A percentile compares a stretch with the other conserved stretches of the same genome.
phyloP scores from a whole-genome alignment of 805 yeast species.

The Ogataea minuta region DNA sequence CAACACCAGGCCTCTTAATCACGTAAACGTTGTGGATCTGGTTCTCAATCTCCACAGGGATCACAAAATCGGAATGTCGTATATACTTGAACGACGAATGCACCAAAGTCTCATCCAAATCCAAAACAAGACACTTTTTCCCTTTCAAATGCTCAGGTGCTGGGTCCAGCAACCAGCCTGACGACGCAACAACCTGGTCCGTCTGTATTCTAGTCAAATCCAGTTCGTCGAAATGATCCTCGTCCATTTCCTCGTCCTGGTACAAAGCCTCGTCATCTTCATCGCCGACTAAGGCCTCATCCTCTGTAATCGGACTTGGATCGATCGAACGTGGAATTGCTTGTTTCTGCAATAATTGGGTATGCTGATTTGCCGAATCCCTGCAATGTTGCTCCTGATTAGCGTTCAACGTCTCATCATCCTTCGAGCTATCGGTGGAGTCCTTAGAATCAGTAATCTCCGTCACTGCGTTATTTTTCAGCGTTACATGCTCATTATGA shows the following conservation, averaged over 20 bases:
- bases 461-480: slow-evolving; percentile 21
- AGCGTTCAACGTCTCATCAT: slow-evolving; percentile 31
- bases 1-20: slow-evolving; percentile 97
- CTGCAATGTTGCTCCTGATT: slow-evolving; percentile 6
- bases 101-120: slow-evolving; percentile 93
- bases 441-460: slow-evolving; percentile 35
- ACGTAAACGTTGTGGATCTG: slow-evolving; percentile 93
- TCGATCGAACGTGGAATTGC: slow-evolving; percentile 17
- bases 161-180: slow-evolving; percentile 65
- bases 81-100: slow-evolving; percentile 92
- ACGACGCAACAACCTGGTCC: slow-evolving; percentile 65
- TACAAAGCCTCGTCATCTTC: slow-evolving; percentile 17
- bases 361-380: slow-evolving; percentile 15
- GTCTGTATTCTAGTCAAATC: slow-evolving; percentile 67
- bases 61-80: slow-evolving; percentile 91
- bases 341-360: slow-evolving; percentile 13
- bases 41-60: slow-evolving; percentile 94
- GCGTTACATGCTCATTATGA: slow-evolving; percentile 8
- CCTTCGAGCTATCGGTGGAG: slow-evolving; percentile 36
- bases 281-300: slow-evolving; percentile 19
- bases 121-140: slow-evolving; percentile 85
- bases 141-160: slow-evolving; percentile 48
- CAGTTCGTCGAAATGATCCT: slow-evolving; percentile 34
- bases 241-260: slow-evolving; percentile 24
- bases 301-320: slow-evolving; percentile 14